These are phyloP conservation scores for Diplodia mutila DNA, from an alignment of 2,329 filamentous ascomycete species.

Conservation along the genomic window DNA sequence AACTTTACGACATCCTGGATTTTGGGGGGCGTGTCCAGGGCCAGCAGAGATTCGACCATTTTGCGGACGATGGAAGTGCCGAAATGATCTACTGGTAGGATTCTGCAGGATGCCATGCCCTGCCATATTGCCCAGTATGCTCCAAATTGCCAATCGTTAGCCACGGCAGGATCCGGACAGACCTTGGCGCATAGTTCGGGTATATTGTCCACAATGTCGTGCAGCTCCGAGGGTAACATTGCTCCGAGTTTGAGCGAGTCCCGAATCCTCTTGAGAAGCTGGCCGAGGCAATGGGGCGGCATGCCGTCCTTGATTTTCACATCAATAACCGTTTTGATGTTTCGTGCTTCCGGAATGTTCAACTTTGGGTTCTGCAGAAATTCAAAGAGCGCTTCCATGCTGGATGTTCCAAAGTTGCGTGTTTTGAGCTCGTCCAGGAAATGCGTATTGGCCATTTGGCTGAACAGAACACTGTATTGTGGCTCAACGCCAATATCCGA, in stretches of 20 bases:
- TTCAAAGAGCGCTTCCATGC: neutral
- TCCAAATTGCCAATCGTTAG: neutral
- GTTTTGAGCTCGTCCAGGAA: conserved; percentile 3
- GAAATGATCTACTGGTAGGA: neutral
- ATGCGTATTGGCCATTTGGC: conserved; percentile 17
- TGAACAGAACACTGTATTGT: conserved; percentile 1
- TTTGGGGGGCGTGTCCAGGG: neutral
- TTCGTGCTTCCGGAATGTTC: conserved; percentile 1
- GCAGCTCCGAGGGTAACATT: conserved; percentile 3
- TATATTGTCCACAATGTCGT: neutral
- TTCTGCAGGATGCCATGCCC: conserved; percentile 3
- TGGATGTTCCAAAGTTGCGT: too few species aligned
- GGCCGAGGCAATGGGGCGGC: neutral
- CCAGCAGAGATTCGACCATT: neutral
- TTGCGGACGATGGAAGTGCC: neutral
- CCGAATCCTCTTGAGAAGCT: neutral
- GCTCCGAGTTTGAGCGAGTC: conserved; percentile 6
- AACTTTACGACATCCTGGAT: neutral
- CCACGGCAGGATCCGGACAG: neutral
- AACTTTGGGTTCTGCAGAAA: conserved; percentile 9
- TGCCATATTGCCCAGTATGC: conserved; percentile 22
- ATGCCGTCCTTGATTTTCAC: neutral
- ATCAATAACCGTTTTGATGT: neutral
- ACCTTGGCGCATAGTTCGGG: neutral
- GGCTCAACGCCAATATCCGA: conserved; percentile 3